Conservation (phyloP, 306 rosid species). For the Quercus alba region DNA sequence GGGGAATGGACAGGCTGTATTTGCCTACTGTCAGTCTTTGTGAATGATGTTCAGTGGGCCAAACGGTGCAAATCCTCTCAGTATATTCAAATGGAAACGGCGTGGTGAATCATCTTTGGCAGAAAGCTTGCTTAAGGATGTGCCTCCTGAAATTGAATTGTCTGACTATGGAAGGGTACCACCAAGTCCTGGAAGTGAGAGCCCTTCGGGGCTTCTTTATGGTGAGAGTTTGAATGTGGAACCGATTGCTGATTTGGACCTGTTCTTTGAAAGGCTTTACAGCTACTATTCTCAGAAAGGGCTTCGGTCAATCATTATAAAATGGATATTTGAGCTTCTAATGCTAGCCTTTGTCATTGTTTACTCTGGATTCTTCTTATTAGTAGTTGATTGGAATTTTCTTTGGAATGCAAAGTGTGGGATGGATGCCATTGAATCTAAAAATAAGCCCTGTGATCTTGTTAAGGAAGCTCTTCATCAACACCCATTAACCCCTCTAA, state of each 20-base stretch:
- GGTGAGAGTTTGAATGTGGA: constrained; percentile 72
- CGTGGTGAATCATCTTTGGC: constrained; percentile 58
- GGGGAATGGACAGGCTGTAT: constrained; percentile 71
- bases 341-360: constrained; percentile 84
- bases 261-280: constrained; percentile 90
- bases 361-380: constrained; percentile 81
- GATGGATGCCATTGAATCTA: constrained; percentile 92
- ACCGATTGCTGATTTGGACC: constrained; percentile 90
- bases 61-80: constrained; percentile 35
- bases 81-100: constrained; percentile 55
- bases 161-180: constrained; percentile 59
- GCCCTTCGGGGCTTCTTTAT: constrained; percentile 83
- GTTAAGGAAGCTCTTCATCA: constrained; percentile 74
- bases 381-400: constrained; percentile 91
- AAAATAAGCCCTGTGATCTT: constrained; percentile 91
- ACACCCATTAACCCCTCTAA: constrained; percentile 83
- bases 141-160: constrained; percentile 68
- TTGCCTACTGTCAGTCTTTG: constrained; percentile 44
- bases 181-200: constrained; percentile 73
- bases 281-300: constrained; percentile 90
- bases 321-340: constrained; percentile 91
- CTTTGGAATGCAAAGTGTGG: constrained; percentile 95
- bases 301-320: constrained; percentile 82
- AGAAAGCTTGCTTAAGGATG: constrained; percentile 54
- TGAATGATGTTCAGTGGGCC: constrained; percentile 81